These are phyloP conservation scores for Galerina marginata DNA, from an alignment of 768 basidiomycete species.

Conservation along the genomic window DNA sequence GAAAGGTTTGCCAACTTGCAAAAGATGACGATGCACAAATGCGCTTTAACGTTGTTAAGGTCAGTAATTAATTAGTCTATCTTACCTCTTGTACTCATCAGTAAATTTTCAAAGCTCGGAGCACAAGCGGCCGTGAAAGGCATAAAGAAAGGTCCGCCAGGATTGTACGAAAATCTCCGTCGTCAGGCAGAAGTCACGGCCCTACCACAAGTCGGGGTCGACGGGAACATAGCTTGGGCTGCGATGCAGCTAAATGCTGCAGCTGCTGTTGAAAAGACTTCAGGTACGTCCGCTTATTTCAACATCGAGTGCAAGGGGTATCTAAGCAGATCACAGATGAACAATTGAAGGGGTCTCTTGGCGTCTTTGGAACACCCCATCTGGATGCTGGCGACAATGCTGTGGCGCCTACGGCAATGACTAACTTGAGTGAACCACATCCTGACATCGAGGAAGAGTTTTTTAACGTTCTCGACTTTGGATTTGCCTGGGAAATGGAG, in stretches of 20 bases:
- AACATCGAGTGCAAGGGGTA: too few species aligned
- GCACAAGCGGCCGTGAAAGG: too few species aligned
- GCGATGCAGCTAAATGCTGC: neutral
- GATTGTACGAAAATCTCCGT: neutral
- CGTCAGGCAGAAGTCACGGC: neutral
- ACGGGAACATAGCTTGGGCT: neutral
- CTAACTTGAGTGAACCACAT: constrained; percentile 2
- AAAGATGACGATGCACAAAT: too few species aligned
- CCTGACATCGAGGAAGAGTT: constrained; percentile 15
- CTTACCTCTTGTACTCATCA: too few species aligned
- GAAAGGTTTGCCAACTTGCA: too few species aligned
- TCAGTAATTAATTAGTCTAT: too few species aligned
- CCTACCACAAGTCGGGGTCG: neutral
- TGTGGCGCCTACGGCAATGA: constrained; percentile 3
- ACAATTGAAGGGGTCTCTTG: neutral
- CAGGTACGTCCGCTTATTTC: too few species aligned
- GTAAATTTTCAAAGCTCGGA: too few species aligned
- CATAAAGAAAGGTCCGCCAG: neutral
- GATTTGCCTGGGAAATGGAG: constrained; percentile 8
- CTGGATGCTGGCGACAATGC: constrained; percentile 10
- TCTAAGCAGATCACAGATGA: too few species aligned
- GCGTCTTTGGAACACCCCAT: constrained; percentile 14
- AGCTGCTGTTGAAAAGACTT: too few species aligned
- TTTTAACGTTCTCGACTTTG: constrained; percentile 17
- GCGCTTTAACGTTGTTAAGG: too few species aligned